Evolutionary conservation across 306 rosid genomes (phyloP).

Genomic region (Aeschynomene evenia): DNA sequence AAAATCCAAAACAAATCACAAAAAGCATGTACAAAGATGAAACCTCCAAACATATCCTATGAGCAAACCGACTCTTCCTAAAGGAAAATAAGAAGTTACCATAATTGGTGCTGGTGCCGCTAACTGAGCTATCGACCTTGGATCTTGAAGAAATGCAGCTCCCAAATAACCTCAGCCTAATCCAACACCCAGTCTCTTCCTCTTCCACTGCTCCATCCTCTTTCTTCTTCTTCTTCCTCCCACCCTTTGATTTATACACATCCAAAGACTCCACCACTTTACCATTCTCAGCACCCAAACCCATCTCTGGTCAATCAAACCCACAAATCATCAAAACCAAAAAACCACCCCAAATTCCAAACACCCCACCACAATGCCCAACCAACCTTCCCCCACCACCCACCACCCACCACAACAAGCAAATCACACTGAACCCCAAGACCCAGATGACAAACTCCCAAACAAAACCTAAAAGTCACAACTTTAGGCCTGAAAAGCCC

Average conservation of each 20-base stretch:
- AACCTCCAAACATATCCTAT: conserved; percentile 8
- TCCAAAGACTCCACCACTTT: conserved; percentile 71
- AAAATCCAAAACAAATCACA: conserved; percentile 9
- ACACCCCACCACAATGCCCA: conserved; percentile 31
- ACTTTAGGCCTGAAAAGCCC: conserved; percentile 23
- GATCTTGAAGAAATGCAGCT: conserved; percentile 99
- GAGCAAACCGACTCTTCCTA: background rate
- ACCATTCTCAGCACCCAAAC: conserved; percentile 65
- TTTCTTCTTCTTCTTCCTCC: conserved; percentile 66
- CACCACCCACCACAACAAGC: conserved; percentile 19
- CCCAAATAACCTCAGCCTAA: conserved; percentile 66
- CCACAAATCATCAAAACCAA: conserved; percentile 47
- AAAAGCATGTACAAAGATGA: conserved; percentile 4
- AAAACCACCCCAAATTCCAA: conserved; percentile 31
- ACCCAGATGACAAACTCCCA: conserved; percentile 25
- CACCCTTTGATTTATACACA: conserved; percentile 60
- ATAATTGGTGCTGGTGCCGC: conserved; percentile 73
- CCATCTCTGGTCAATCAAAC: conserved; percentile 58
- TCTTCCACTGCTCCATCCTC: conserved; percentile 52
- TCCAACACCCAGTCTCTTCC: conserved; percentile 76
- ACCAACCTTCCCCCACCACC: conserved; percentile 24
- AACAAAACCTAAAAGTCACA: conserved; percentile 24
- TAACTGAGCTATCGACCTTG: conserved; percentile 87
- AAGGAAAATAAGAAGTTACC: conserved; percentile 52
- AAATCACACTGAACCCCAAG: background rate